Evolutionary conservation across 495 filamentous ascomycete species (phyloP).

Genomic region (Recurvomyces mirabilis): DNA sequence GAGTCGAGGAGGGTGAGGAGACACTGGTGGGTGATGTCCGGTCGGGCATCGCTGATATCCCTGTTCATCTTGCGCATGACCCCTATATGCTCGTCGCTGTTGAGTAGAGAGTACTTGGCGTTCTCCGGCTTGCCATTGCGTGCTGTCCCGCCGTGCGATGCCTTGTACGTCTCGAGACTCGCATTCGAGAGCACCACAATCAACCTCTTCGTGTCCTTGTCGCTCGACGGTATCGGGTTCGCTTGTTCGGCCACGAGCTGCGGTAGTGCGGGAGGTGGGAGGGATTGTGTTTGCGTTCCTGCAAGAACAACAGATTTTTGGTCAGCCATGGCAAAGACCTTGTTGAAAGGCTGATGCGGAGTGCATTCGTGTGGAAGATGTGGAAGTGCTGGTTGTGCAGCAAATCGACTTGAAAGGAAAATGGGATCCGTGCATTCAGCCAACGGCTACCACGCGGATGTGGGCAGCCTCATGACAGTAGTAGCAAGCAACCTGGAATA

Average conservation of each 20-base stretch:
- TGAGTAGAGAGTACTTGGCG: slow-evolving; percentile 91
- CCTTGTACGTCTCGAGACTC: slow-evolving; percentile 92
- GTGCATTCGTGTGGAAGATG: slow-evolving; percentile 1
- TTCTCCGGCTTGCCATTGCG: slow-evolving; percentile 52
- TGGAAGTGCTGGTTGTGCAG: slow-evolving; percentile 16
- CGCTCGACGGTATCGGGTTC: slow-evolving; percentile 65
- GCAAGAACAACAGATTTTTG: neutral
- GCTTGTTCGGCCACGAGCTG: slow-evolving; percentile 89
- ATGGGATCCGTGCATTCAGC: neutral
- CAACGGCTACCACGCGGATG: too few relatives aligned
- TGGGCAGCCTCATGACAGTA: too few relatives aligned
- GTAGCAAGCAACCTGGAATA: too few relatives aligned
- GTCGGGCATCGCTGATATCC: slow-evolving; percentile 93
- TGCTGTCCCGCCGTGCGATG: slow-evolving; percentile 42
- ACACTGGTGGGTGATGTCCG: slow-evolving; percentile 98
- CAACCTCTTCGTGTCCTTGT: slow-evolving; percentile 79
- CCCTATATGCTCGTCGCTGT: slow-evolving; percentile 98
- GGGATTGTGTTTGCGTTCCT: slow-evolving; percentile 63
- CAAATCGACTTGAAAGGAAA: neutral
- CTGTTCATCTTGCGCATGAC: slow-evolving; percentile 99
- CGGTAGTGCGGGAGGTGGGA: slow-evolving; percentile 81
- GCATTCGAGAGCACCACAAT: slow-evolving; percentile 96
- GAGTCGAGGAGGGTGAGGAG: slow-evolving; percentile 95
- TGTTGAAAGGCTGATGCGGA: slow-evolving; percentile 22
- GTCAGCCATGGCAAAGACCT: slow-evolving; percentile 16